A percentile compares a stretch with the other conserved stretches of the same genome.
These are phyloP conservation scores for Aureobasidium sp. DNA, from an alignment of 2,329 filamentous ascomycete species.

Conservation along the genomic window DNA sequence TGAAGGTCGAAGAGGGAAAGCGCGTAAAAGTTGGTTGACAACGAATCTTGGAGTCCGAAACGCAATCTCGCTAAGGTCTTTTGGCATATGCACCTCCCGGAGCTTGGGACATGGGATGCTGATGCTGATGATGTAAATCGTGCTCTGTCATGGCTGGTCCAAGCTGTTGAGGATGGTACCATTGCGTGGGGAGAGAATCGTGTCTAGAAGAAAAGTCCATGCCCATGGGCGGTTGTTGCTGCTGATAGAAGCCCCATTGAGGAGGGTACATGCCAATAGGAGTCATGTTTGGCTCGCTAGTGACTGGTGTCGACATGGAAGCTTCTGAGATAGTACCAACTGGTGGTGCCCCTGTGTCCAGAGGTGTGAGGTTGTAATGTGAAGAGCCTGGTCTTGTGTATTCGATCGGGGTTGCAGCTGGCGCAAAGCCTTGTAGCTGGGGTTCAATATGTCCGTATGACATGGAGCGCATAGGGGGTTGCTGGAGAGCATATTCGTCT, in stretches of 20 bases:
- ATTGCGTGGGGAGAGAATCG: conserved; percentile 8
- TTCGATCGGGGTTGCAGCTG: background rate
- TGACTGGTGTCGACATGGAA: background rate
- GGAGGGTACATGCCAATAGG: conserved; percentile 10
- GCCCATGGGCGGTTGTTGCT: conserved; percentile 1
- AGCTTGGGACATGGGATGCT: conserved; percentile 9
- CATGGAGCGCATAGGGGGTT: conserved; percentile 15
- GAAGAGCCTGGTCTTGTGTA: conserved; percentile 6
- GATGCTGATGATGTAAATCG: conserved; percentile 8
- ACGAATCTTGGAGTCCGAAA: background rate
- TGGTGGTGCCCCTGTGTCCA: background rate
- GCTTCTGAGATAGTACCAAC: background rate
- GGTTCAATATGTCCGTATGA: conserved; percentile 17
- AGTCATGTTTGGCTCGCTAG: conserved; percentile 1
- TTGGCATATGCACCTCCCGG: conserved; percentile 4
- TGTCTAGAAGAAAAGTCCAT: conserved; percentile 9
- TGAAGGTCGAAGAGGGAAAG: background rate
- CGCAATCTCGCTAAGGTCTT: background rate
- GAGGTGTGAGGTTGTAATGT: background rate
- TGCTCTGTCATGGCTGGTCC: conserved; percentile 2
- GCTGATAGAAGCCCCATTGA: conserved; percentile 9
- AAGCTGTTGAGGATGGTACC: conserved; percentile 8
- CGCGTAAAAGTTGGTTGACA: background rate
- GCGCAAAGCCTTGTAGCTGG: background rate
- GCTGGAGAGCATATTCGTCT: conserved; percentile 8